Conservation (phyloP, 805 yeast species). For the Ogataea allantospora region DNA sequence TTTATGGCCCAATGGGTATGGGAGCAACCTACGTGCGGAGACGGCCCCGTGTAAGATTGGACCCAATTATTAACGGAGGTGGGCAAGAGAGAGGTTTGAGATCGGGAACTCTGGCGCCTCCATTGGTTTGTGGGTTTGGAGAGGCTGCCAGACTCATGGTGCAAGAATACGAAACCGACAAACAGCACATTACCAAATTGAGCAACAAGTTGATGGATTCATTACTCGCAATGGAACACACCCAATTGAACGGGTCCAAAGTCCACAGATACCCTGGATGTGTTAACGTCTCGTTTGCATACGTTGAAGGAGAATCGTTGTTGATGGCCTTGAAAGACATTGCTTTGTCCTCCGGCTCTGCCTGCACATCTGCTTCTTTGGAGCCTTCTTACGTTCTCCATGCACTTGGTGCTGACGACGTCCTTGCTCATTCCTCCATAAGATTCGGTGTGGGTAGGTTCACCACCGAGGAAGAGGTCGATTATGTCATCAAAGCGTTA, state of each 20-base stretch:
- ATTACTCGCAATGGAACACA: conserved; percentile 78
- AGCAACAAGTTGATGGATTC: conserved; percentile 73
- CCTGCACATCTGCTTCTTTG: conserved; percentile 97
- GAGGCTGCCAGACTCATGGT: conserved; percentile 89
- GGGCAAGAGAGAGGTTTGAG: conserved; percentile 98
- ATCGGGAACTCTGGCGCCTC: conserved; percentile 97
- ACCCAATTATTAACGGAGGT: conserved; percentile 94
- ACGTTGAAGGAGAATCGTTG: conserved; percentile 96
- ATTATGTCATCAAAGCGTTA: conserved; percentile 87
- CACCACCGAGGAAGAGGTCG: conserved; percentile 94
- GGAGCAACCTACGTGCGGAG: conserved; percentile 96
- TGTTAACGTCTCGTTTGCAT: conserved; percentile 94
- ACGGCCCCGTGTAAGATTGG: conserved; percentile 96
- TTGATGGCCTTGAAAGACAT: conserved; percentile 97
- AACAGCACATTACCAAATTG: conserved; percentile 62
- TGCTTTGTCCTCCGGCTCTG: conserved; percentile 94
- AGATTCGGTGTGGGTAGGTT: conserved; percentile 97
- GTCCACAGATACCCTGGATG: conserved; percentile 83
- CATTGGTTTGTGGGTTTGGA: conserved; percentile 92
- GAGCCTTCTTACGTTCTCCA: conserved; percentile 97
- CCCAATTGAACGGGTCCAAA: conserved; percentile 84
- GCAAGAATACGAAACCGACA: conserved; percentile 72
- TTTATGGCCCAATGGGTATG: conserved; percentile 96
- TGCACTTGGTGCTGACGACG: conserved; percentile 97
- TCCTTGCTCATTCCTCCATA: conserved; percentile 96